Evolutionary conservation across 2,329 filamentous ascomycete species (phyloP).

Genomic region (Tricladium varicosporioides): DNA sequence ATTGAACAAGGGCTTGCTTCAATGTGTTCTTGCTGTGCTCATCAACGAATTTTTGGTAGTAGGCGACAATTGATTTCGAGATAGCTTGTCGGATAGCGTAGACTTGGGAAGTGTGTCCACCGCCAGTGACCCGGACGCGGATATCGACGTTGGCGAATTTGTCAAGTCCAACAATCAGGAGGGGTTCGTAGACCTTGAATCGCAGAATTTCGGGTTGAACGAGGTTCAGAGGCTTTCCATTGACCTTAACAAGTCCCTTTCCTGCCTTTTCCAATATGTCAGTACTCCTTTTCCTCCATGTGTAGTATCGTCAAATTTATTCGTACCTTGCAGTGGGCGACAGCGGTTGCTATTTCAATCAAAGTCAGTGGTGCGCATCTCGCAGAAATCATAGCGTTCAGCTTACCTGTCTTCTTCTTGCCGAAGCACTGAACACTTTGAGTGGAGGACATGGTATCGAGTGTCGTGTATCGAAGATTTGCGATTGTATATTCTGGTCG

Average conservation of each 20-base stretch:
- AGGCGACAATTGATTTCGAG: constrained; percentile 93
- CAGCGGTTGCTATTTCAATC: constrained; percentile 51
- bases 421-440: constrained; percentile 97
- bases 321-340: constrained; percentile 76
- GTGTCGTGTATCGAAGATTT: neutral
- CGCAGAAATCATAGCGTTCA: constrained; percentile 18
- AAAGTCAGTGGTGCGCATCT: too few relatives aligned
- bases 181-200: constrained; percentile 99
- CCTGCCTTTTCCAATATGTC: constrained; percentile 52
- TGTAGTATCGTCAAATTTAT: constrained; percentile 13
- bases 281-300: constrained; percentile 16
- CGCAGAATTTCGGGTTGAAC: constrained; percentile 95
- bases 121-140: constrained; percentile 91
- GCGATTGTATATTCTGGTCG: too few relatives aligned
- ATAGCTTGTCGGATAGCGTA: constrained; percentile 99
- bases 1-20: constrained; percentile 94
- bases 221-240: constrained; percentile 91
- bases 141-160: constrained; percentile 98
- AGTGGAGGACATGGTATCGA: constrained; percentile 52
- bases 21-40: constrained; percentile 99
- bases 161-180: constrained; percentile 95
- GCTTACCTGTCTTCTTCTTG: constrained; percentile 74
- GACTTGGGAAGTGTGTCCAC: constrained; percentile 96
- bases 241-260: constrained; percentile 96
- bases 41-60: constrained; percentile 99